Base-by-base conservation (phyloP, 768 basidiomycete genomes). In the Auriculariales sp. region DNA sequence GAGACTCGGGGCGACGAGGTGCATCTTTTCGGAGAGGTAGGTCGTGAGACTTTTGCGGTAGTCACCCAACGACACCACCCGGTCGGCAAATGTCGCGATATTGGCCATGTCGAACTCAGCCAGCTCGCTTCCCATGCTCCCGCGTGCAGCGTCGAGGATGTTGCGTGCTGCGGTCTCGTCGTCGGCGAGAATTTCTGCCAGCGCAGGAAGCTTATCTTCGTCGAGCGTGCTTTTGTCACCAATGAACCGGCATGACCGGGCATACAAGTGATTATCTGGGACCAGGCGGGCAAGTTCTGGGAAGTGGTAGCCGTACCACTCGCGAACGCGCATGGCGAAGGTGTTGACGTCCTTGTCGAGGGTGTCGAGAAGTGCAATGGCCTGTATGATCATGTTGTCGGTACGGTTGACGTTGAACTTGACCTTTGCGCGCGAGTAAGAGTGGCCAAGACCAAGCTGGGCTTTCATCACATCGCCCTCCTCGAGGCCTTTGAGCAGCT, bases 371-470 rank as follows among this genome's bases (percentile, higher is more conserved):
- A 97, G 81, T 3, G 93, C 88, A 62, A 98, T 97, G 52, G 94
- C 94, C 68, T 97, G 94, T 58, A 98, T 98, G 68, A 98, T 97
- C 94, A 98, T 98, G 74, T 98, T 95, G 69, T 95, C 92, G 50
- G 88, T 78, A 48, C 89, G 76, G 72, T 93, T 93, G 49, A 92
- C 89, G 66, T 92, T 93, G 77, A 91, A 97, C 69, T 98, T 98
- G 54, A 97, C 83, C 64, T 97, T 98, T 33, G 93, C 85, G 55
- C 94, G 83, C 22, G 92, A 95, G 71, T 94, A 97, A 3, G 92
- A 90, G 73, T 98, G 94, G 27, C 94, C 94, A 46, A 98, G 75
- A 61, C 94, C 94, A 56, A 98, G 85, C 60, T 98, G 94, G 15
- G 94, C 89, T 60, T 93, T 88, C 52, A 73, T 77, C 56, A 95